Evolutionary conservation across 148 eudicot genomes (phyloP).

Genomic region (Suaeda aralocaspica): DNA sequence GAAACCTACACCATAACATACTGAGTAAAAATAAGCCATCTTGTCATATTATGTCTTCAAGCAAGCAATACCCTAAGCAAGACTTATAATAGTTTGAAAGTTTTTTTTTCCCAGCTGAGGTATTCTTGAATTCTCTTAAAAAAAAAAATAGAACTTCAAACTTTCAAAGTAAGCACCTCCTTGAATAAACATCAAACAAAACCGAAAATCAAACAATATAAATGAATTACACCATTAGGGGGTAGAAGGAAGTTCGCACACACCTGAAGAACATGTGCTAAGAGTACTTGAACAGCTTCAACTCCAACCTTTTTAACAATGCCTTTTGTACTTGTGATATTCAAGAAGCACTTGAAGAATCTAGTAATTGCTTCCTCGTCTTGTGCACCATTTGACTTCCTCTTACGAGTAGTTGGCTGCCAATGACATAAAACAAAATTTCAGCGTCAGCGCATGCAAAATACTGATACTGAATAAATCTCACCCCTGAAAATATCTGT

Average conservation of each 20-base stretch:
- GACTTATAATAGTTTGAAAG: not conserved
- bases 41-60: not conserved
- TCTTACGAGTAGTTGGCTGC: constrained; percentile 62
- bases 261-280: constrained; percentile 86
- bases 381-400: constrained; percentile 42
- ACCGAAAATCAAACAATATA: not conserved
- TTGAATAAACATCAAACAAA: not conserved
- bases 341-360: constrained; percentile 52
- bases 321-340: constrained; percentile 44
- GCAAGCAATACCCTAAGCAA: not conserved
- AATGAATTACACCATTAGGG: not conserved
- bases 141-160: too few relatives aligned
- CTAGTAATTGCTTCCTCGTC: constrained; percentile 42
- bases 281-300: constrained; percentile 56
- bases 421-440: constrained; percentile 7
- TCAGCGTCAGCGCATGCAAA: too few relatives aligned
- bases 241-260: constrained; percentile 6
- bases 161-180: not conserved
- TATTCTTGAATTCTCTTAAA: not conserved
- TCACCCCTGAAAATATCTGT: too few relatives aligned
- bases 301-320: constrained; percentile 56
- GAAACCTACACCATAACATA: constrained; percentile 52
- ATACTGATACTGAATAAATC: too few relatives aligned
- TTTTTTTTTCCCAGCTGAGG: not conserved
- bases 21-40: not conserved